Conservation (phyloP, 768 basidiomycete species). For the Filobasidium wieringae region DNA sequence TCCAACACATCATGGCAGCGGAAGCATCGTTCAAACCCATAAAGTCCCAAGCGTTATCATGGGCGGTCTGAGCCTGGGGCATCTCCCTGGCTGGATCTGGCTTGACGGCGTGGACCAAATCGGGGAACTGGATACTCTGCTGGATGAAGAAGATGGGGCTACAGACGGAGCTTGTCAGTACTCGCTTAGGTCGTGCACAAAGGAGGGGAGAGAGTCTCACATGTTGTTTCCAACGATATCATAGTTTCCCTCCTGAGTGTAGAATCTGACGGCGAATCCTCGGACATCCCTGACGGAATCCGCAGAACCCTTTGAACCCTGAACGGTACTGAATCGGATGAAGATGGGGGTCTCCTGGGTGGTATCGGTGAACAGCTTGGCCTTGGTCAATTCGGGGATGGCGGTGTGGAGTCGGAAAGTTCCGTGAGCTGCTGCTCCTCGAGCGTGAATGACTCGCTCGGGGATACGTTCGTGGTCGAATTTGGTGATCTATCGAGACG, state of each 20-base stretch:
- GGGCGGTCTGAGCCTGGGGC: conserved; percentile 42
- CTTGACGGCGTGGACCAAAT: conserved; percentile 74
- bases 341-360: conserved; percentile 63
- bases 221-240: conserved; percentile 53
- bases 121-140: conserved; percentile 72
- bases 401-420: conserved; percentile 64
- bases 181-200: background rate
- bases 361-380: conserved; percentile 51
- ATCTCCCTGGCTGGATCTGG: conserved; percentile 74
- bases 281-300: conserved; percentile 68
- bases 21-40: conserved; percentile 57
- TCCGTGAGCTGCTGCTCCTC: conserved; percentile 54
- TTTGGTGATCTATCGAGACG: conserved; percentile 15
- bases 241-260: conserved; percentile 66
- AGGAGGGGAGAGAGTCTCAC: conserved; percentile 2
- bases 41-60: conserved; percentile 85
- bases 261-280: conserved; percentile 74
- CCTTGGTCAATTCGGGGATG: conserved; percentile 55
- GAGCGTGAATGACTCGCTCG: conserved; percentile 36
- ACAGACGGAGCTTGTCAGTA: conserved; percentile 17
- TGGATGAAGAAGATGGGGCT: conserved; percentile 41
- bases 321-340: conserved; percentile 75
- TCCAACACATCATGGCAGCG: conserved; percentile 49
- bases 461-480: conserved; percentile 77
- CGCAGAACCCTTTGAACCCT: conserved; percentile 68